These are phyloP conservation scores for Hypocreales sp. DNA, from an alignment of 2,329 filamentous ascomycete genomes.

Conservation along the genomic window DNA sequence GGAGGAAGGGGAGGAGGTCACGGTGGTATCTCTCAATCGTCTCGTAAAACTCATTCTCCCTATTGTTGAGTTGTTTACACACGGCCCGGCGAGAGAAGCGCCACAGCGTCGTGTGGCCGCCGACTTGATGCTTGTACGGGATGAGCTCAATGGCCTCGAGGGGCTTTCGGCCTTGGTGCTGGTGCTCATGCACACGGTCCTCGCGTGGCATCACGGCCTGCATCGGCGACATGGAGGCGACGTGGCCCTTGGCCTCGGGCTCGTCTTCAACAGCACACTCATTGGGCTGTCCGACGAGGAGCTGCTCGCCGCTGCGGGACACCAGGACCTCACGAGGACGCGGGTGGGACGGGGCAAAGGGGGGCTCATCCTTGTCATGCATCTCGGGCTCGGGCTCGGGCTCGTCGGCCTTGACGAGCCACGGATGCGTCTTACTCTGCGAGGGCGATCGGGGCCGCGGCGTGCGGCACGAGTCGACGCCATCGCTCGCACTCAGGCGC, in stretches of 20 bases:
- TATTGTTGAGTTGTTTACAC: slow-evolving; percentile 95
- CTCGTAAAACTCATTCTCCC: slow-evolving; percentile 98
- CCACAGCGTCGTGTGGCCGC: slow-evolving; percentile 91
- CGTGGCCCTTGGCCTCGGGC: slow-evolving; percentile 18
- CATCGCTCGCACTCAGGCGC: slow-evolving; percentile 13
- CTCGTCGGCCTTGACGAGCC: slow-evolving; percentile 44
- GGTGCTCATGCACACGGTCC: slow-evolving; percentile 35
- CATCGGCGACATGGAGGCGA: slow-evolving; percentile 14
- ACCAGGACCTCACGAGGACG: slow-evolving; percentile 14
- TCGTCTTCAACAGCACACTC: slow-evolving; percentile 27
- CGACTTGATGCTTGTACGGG: slow-evolving; percentile 93
- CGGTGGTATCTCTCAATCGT: slow-evolving; percentile 84
- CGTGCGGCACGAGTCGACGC: slow-evolving; percentile 24
- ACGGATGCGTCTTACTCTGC: slow-evolving; percentile 26
- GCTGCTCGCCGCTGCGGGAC: slow-evolving; percentile 14
- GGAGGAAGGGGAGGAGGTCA: slow-evolving; percentile 78
- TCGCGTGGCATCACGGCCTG: slow-evolving; percentile 25
- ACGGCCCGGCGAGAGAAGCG: slow-evolving; percentile 89
- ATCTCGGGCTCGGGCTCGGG: slow-evolving; percentile 18
- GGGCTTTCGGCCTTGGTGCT: slow-evolving; percentile 40
- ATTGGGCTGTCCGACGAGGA: slow-evolving; percentile 18
- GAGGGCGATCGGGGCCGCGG: slow-evolving; percentile 28
- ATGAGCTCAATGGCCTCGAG: slow-evolving; percentile 89
- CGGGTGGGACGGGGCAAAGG: slow-evolving; percentile 9
- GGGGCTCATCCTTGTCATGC: slow-evolving; percentile 9